Evolutionary conservation across 2,329 filamentous ascomycete species (phyloP), one percentile per base, ranked within the genome.

Genomic region (Sporothrix brunneoviolacea): DNA sequence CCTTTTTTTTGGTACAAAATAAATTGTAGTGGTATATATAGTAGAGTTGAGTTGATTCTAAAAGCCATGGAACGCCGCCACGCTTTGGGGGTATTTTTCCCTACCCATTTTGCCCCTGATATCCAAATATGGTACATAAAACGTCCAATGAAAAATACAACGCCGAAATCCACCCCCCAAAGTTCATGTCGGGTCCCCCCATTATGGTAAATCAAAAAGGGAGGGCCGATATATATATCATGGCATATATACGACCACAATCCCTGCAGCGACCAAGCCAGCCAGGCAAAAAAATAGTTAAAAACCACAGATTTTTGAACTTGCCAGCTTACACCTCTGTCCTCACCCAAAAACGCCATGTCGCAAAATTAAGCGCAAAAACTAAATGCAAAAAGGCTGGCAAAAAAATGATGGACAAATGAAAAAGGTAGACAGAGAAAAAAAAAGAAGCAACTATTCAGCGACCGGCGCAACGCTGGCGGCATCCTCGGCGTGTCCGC

Each of bases 401-500:
- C 30, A 51, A 39, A 48, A 40, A 52, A 37, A 54, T 24, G n/a
- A 13, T n/a, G 48, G 28, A 41, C 33, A 38, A 54, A 47, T 35
- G 37, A 43, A 24, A 22, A 28, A 7, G 12, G n/a, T 18, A n/a
- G n/a, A n/a, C n/a, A 36, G 10, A 28, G 24, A 28, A 28, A 28
- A 28, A 30, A 32, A 36, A 41, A 12, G 24, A 37, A 28, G 22
- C 24, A n/a, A 40, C 19, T 21, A 42, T 27, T 47, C 28, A 16
- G 24, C 45, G 30, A 39, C 41, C 13, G 55, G 50, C 22, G 58
- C 35, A 28, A 51, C 35, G 38, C 60, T 62, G 50, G 70, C 70
- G 52, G 74, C 72, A 35, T 70, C 68, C 38, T 62, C 64, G 24
- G 69, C 67, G 33, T 62, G 64, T 15, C 72, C 72, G 53, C 78